Base-by-base conservation (phyloP, 2,329 filamentous ascomycete genomes). In the Pleomassaria siparia region DNA sequence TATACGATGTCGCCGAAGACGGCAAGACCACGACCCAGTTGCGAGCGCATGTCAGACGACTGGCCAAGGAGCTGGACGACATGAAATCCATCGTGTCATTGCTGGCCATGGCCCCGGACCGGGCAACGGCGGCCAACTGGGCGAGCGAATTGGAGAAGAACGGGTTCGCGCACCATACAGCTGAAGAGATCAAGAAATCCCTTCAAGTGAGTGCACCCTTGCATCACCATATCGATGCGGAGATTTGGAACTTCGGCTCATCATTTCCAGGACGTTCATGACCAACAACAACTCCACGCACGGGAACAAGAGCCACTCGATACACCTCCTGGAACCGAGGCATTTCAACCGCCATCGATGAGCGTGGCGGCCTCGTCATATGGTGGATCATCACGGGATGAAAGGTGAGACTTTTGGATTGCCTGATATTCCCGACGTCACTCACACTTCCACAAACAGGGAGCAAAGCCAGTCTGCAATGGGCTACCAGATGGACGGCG, bases 1-100 rank as follows among this genome's bases (percentile, higher is more conserved):
- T 68, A 15, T 71, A 71, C 49, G 68, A 71, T 50, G 66, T 71
- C 30, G 66, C 66, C 20, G 67, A 71, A 49, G 68, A 71, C 52
- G 67, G 67, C 8, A 69, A 70, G 49, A 70, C 67, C 24, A 70
- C 67, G 10, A 70, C 67, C 26, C 67, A 70, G 42, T 39, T 71
- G 52, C 61, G 68, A 15, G 67, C 67, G 24, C 67, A 71, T 51
- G 67, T 71, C 8, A 59, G 66, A 43, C 61, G 67, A 28, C 47
- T 71, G 41, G 66, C 63, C 21, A 70, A 69, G 50, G 68, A 71
- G 40, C 46, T 70, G n/a, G 67, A 71, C 32, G 68, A 71, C 44
- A 64, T 70, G 60, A 70, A 67, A 50, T 70, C 68, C 3, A 59
- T 71, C 16, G 56, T 71, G 12, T 61, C 66, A 9, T 51, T 70